Evolutionary conservation across 2,329 filamentous ascomycete genomes (phyloP), one percentile per base, ranked within the genome.

Genomic region (Neoascochyta sp.): DNA sequence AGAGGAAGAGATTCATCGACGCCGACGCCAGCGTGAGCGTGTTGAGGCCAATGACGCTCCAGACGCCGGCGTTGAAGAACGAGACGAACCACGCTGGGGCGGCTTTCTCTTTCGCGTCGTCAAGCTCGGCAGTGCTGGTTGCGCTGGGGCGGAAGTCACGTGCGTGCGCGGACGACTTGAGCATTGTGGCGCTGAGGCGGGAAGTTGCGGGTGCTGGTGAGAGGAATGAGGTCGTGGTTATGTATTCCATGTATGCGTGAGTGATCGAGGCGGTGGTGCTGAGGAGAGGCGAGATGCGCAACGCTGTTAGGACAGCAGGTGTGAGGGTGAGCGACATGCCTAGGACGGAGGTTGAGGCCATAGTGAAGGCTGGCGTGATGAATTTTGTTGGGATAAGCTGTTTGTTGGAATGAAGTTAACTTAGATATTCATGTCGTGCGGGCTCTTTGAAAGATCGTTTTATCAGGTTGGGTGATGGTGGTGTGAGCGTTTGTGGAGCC

Each of bases 241-340:
- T 15, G 24, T 29, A 40, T 30, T 57, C 51, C 42, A 50, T 47
- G 39, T 50, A 55, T 5, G 52, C 48, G 21, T 57, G 51, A 5
- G 47, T 49, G 5, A 57, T 37, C 20, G 40, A 44, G 13, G 43
- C 50, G n/a, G 51, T 55, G 22, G 33, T 40, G 33, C 29, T 25
- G 14, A 57, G 24, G 20, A 55, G 39, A 3, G 53, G 48, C 1
- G 31, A n/a, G 24, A 57, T 26, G 32, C 47, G 51, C 14, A 57
- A 41, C n/a, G 35, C 22, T 9, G 43, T 44, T 5, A 54, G 31
- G n/a, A 29, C 15, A 0, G 38, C 22, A 2, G 29, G 33, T 2
- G 26, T 19, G 23, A 34, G 29, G 10, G 27, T 34, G 10, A 31
- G 8, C 8, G 27, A 20, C 4, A 31, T 24, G 20, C 32, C 26